A percentile compares a stretch with the other conserved stretches of the same genome.
phyloP scores from a whole-genome alignment of 768 basidiomycete genomes.

The Cystofilobasidium bisporidii region DNA sequence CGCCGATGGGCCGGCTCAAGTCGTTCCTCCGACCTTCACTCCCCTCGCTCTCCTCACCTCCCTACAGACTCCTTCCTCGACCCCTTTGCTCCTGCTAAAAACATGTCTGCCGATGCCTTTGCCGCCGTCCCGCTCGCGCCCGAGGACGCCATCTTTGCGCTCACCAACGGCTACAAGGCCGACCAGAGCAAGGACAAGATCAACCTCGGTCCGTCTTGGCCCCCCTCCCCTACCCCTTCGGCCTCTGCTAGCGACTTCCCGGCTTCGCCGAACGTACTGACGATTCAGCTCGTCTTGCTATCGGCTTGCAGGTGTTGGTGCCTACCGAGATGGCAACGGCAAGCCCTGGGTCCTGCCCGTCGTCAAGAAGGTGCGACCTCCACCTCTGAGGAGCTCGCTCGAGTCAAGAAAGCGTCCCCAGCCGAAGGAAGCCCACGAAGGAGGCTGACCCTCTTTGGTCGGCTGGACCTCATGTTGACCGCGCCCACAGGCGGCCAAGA shows the following conservation, averaged over 20 bases:
- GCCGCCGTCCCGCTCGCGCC: neutral
- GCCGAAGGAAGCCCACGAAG: too few species aligned
- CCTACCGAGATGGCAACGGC: conserved; percentile 75
- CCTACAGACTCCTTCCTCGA: too few species aligned
- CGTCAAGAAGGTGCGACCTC: conserved; percentile 61
- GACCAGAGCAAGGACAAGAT: conserved; percentile 67
- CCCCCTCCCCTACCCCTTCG: neutral
- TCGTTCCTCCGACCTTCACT: too few species aligned
- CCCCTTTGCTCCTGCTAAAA: neutral
- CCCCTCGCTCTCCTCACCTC: too few species aligned
- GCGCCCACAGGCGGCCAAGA: conserved; percentile 15
- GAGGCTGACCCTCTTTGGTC: neutral
- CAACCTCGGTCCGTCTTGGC: conserved; percentile 54
- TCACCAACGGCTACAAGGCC: conserved; percentile 79
- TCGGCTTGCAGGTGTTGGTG: conserved; percentile 51
- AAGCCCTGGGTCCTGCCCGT: conserved; percentile 90
- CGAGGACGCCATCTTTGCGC: conserved; percentile 23
- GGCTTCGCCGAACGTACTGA: too few species aligned
- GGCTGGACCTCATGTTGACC: too few species aligned
- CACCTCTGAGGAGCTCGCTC: too few species aligned
- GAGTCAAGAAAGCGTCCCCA: too few species aligned
- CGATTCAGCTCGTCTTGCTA: too few species aligned
- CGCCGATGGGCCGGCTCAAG: too few species aligned
- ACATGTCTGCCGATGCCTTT: neutral
- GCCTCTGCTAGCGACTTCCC: too few species aligned